Percentiles rank a stretch among this genome's conserved stretches.
phyloP scores from a whole-genome alignment of 305 asterid species.

The Rubia tinctorum region DNA sequence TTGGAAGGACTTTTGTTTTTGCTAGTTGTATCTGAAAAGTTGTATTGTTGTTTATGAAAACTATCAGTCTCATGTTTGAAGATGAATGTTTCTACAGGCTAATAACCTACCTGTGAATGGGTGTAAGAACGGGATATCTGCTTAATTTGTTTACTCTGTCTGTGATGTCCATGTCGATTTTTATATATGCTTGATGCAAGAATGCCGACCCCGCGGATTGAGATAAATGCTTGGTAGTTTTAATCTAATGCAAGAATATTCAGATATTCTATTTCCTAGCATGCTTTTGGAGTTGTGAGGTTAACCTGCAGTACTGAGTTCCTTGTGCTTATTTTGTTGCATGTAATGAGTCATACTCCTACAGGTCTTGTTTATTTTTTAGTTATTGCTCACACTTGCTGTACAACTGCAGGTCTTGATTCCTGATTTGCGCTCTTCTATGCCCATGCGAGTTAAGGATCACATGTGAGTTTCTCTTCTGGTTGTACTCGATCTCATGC shows the following conservation, averaged over 20 bases:
- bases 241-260: neutral
- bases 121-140: neutral
- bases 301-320: neutral
- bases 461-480: slow-evolving; percentile 72
- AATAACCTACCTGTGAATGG: too few relatives aligned
- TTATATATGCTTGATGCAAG: neutral
- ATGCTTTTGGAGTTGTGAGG: neutral
- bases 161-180: too few relatives aligned
- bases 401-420: slow-evolving; percentile 47
- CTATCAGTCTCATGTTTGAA: neutral
- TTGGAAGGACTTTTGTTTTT: neutral
- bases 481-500: neutral
- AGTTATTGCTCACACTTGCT: slow-evolving; percentile 20
- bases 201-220: too few relatives aligned
- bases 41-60: neutral
- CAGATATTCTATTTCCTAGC: too few relatives aligned
- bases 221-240: neutral
- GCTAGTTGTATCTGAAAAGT: neutral
- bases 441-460: slow-evolving; percentile 72
- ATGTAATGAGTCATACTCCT: neutral
- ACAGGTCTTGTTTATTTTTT: neutral
- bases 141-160: neutral
- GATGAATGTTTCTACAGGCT: neutral
- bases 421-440: slow-evolving; percentile 80
- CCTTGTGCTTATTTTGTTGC: neutral